Conservation (phyloP, 2,329 filamentous ascomycete species). For the Xylariaceae sp. region DNA sequence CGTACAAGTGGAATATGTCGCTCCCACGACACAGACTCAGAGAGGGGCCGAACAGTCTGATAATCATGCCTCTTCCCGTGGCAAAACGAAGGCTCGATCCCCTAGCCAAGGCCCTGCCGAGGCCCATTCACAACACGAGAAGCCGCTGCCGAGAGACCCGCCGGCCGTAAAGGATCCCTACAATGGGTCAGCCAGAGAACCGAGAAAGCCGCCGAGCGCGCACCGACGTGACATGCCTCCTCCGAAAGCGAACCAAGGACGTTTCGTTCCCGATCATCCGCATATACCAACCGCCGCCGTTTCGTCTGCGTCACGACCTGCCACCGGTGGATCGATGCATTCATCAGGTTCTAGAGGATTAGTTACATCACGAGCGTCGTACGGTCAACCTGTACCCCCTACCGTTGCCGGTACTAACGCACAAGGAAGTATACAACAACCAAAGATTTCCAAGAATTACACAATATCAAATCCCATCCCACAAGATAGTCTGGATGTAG, state of each 20-base stretch:
- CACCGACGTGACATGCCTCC: conserved; percentile 42
- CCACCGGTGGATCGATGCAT: conserved; percentile 75
- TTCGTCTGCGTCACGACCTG: conserved; percentile 54
- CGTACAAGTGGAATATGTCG: conserved; percentile 96
- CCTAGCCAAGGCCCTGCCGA: conserved; percentile 50
- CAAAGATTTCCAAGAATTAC: conserved; percentile 61
- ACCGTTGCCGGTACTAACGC: conserved; percentile 83
- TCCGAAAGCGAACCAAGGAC: conserved; percentile 44
- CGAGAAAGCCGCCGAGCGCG: conserved; percentile 42
- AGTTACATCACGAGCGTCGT: conserved; percentile 57
- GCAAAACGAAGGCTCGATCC: conserved; percentile 46
- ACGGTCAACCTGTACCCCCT: conserved; percentile 82
- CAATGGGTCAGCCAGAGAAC: conserved; percentile 30
- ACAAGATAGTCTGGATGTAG: conserved; percentile 46
- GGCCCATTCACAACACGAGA: conserved; percentile 43
- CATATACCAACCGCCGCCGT: conserved; percentile 45
- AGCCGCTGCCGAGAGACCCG: conserved; percentile 56
- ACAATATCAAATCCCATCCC: conserved; percentile 63
- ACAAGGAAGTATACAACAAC: conserved; percentile 84
- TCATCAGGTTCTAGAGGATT: conserved; percentile 62
- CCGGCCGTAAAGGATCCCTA: conserved; percentile 42
- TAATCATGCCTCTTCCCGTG: conserved; percentile 25
- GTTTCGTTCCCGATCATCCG: conserved; percentile 49
- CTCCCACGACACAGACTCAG: conserved; percentile 78
- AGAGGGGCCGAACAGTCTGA: conserved; percentile 51